Percentiles rank a stretch among this genome's conserved stretches.
These are phyloP conservation scores for Athelia sp. DNA, from an alignment of 1,284 basidiomycete species.

Conservation along the genomic window DNA sequence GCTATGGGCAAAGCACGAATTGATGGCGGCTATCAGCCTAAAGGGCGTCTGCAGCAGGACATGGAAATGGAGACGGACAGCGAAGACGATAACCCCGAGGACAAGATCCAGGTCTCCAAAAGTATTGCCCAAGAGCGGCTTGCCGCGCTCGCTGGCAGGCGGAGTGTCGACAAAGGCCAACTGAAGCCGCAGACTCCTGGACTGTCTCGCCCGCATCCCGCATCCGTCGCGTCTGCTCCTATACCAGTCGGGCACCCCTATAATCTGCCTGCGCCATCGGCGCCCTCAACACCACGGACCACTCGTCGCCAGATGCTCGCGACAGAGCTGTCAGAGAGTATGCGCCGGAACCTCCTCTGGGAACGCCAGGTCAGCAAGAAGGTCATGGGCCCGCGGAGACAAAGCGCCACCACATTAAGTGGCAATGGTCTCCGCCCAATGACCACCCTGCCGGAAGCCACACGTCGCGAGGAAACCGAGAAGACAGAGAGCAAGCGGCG, in stretches of 20 bases:
- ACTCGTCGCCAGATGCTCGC: constrained; percentile 81
- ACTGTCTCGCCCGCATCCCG: background rate
- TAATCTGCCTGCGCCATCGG: constrained; percentile 62
- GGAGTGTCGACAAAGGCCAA: constrained; percentile 6
- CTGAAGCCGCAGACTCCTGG: constrained; percentile 3
- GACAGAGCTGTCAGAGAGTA: constrained; percentile 81
- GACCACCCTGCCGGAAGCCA: too few relatives aligned
- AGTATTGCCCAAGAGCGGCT: constrained; percentile 62
- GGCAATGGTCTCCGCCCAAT: too few relatives aligned
- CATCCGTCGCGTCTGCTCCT: constrained; percentile 31
- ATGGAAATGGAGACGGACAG: constrained; percentile 69
- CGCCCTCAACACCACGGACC: constrained; percentile 80
- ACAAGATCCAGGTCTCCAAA: constrained; percentile 48
- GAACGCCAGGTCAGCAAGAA: constrained; percentile 67
- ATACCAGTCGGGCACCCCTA: constrained; percentile 68
- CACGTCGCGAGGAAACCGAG: too few relatives aligned
- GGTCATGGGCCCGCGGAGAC: too few relatives aligned
- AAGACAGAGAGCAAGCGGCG: too few relatives aligned
- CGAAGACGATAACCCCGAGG: constrained; percentile 47
- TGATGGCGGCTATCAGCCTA: constrained; percentile 44
- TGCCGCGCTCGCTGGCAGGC: constrained; percentile 42
- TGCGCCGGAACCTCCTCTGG: constrained; percentile 82
- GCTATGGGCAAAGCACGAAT: background rate
- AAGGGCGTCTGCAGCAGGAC: constrained; percentile 55
- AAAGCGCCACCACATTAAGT: too few relatives aligned